Evolutionary conservation across 2,329 filamentous ascomycete genomes (phyloP).

Genomic region (Polytolypa hystricis): DNA sequence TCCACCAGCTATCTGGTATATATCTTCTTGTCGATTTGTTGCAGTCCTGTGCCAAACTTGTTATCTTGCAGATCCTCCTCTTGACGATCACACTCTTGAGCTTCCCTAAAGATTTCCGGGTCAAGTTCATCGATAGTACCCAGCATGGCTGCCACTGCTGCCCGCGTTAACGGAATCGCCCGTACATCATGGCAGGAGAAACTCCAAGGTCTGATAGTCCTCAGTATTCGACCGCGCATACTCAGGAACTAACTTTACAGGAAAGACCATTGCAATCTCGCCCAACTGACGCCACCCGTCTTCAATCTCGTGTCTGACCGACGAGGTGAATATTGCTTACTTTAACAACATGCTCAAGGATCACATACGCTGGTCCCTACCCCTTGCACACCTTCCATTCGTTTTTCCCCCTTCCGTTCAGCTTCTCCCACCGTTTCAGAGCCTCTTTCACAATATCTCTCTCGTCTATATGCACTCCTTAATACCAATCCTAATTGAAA

Average conservation of each 20-base stretch:
- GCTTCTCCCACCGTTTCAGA: constrained; percentile 4
- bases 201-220: constrained; percentile 40
- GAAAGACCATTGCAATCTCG: constrained; percentile 50
- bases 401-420: no score
- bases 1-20: no score
- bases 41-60: no score
- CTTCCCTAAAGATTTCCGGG: no score
- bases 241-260: constrained; percentile 11
- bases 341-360: no score
- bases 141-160: constrained; percentile 11
- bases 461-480: constrained; percentile 7
- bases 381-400: no score
- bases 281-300: constrained; percentile 44
- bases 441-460: constrained; percentile 1
- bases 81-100: no score
- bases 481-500: background rate
- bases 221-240: constrained; percentile 3
- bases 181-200: constrained; percentile 44
- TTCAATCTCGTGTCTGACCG: constrained; percentile 66
- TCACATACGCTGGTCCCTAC: no score
- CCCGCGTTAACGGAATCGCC: constrained; percentile 14
- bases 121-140: background rate
- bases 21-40: no score
- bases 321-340: constrained; percentile 58
- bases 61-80: no score